Conservation (phyloP, 2,329 filamentous ascomycete genomes). For the Fusarium acutatum region DNA sequence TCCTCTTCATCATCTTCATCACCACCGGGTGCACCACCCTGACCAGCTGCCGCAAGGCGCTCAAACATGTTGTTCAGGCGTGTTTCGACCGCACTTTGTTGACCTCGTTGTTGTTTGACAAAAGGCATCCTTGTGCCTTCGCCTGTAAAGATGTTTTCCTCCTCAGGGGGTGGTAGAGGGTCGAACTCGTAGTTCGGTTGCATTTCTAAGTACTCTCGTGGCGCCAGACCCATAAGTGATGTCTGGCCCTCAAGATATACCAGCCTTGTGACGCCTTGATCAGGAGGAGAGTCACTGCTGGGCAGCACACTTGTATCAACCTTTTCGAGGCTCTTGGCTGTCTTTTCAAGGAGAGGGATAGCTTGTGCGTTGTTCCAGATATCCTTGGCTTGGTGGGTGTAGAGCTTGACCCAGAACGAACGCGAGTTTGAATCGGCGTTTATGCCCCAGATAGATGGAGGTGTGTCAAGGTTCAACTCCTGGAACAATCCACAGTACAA, state of each 20-base stretch:
- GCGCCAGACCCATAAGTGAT: slow-evolving; percentile 74
- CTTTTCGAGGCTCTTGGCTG: slow-evolving; percentile 64
- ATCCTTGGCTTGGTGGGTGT: slow-evolving; percentile 79
- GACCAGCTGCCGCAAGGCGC: slow-evolving; percentile 21
- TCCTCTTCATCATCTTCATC: slow-evolving; percentile 41
- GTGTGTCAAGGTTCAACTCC: slow-evolving; percentile 79
- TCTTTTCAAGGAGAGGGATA: slow-evolving; percentile 73
- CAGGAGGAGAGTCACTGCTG: slow-evolving; percentile 50
- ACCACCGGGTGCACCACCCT: slow-evolving; percentile 3
- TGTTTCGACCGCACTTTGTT: slow-evolving; percentile 36
- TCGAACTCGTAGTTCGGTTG: slow-evolving; percentile 81
- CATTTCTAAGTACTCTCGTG: slow-evolving; percentile 68
- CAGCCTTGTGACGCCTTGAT: slow-evolving; percentile 72
- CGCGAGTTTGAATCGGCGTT: slow-evolving; percentile 69
- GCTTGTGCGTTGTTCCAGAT: slow-evolving; percentile 85
- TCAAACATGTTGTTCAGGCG: slow-evolving; percentile 43
- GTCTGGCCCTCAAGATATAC: slow-evolving; percentile 81
- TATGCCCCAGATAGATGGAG: slow-evolving; percentile 84
- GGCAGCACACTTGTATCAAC: slow-evolving; percentile 52
- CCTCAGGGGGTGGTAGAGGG: slow-evolving; percentile 75
- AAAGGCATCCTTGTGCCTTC: slow-evolving; percentile 31
- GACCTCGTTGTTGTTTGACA: slow-evolving; percentile 1
- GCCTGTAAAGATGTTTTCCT: slow-evolving; percentile 53
- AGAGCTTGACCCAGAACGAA: slow-evolving; percentile 77
- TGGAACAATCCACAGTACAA: slow-evolving; percentile 82